Conservation (phyloP, 2,329 filamentous ascomycete species). For the Ophiobolus disseminans region DNA sequence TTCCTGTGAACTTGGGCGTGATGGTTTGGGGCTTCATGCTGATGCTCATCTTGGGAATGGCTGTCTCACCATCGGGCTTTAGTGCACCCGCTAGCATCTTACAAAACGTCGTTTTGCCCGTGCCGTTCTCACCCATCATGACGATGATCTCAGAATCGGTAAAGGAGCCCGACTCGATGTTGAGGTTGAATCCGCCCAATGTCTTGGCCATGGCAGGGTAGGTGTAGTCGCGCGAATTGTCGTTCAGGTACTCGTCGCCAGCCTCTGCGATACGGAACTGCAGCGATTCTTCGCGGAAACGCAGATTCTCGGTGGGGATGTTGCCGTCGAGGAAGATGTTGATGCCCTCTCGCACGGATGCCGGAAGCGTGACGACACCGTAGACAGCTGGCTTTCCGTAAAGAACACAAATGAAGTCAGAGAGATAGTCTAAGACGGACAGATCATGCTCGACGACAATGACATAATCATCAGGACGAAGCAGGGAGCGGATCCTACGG, state of each 20-base stretch:
- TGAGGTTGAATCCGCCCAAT: slow-evolving; percentile 84
- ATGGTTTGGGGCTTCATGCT: slow-evolving; percentile 99
- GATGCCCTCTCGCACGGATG: slow-evolving; percentile 98
- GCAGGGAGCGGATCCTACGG: slow-evolving; percentile 87
- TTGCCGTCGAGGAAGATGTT: slow-evolving; percentile 99
- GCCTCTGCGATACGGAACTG: slow-evolving; percentile 94
- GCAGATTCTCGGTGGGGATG: slow-evolving; percentile 96
- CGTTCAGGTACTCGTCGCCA: slow-evolving; percentile 83
- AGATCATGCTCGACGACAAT: slow-evolving; percentile 99
- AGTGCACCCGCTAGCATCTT: slow-evolving; percentile 91
- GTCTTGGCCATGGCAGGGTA: slow-evolving; percentile 96
- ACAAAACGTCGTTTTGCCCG: slow-evolving; percentile 99
- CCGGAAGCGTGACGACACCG: slow-evolving; percentile 93
- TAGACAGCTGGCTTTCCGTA: slow-evolving; percentile 96
- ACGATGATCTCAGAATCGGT: slow-evolving; percentile 99
- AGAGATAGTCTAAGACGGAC: slow-evolving; percentile 97
- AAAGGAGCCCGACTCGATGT: slow-evolving; percentile 82
- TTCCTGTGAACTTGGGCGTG: slow-evolving; percentile 96
- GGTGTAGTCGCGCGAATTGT: slow-evolving; percentile 82
- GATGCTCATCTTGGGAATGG: slow-evolving; percentile 93
- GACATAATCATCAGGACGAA: slow-evolving; percentile 90
- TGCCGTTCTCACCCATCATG: slow-evolving; percentile 99
- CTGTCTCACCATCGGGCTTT: slow-evolving; percentile 81
- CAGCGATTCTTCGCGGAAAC: slow-evolving; percentile 95
- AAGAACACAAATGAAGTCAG: slow-evolving; percentile 96